Base-by-base conservation (phyloP, 257 asterid species). In the Plantago ovata region DNA sequence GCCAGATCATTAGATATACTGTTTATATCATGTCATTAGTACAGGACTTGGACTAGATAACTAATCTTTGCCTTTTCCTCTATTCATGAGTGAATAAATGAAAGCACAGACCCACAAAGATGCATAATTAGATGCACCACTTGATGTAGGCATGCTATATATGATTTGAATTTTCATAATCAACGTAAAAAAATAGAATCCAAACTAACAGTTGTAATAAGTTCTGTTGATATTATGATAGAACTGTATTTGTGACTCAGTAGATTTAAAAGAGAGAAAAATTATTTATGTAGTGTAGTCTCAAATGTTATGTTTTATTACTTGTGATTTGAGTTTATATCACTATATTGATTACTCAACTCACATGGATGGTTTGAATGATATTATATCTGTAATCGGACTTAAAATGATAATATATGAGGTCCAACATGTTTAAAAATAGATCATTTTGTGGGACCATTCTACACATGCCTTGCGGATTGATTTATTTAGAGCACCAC, bases 81-180 rank as follows among this genome's bases (percentile, higher is more conserved):
- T 4, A 28, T 28, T 24, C 7, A 28, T 28, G 36, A 28, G 7
- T 28, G 36, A 28, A 28, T 28, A 28, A 28, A 32, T 28, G 24
- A 49, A 13, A 47, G n/a, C 22, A 47, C 15, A 19, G 55, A 19
- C 55, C 55, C 55, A 49, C 55, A 49, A 21, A 19, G n/a, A 28
- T 47, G 53, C 18, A 47, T 53, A 14, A 53, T 32, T 53, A 14
- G 20, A 24, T 53, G 59, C 58, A 32, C 40, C 22, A 24, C 58
- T 13, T 24, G 43, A 53, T 36, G 20, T 32, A 14, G 11, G 42
- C 59, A 32, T 32, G 43, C 22, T 53, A 53, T n/a, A n/a, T 28
- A 23, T 18, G 22, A 32, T 33, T 53, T 53, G 42, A 53, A 7
- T 53, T 32, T 13, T 4, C n/a, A 53, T n/a, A n/a, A n/a, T n/a